Percentiles rank a stretch among this genome's conserved stretches.
Evolutionary conservation across 768 basidiomycete genomes (phyloP).

Genomic region (Suillus cothurnatus): DNA sequence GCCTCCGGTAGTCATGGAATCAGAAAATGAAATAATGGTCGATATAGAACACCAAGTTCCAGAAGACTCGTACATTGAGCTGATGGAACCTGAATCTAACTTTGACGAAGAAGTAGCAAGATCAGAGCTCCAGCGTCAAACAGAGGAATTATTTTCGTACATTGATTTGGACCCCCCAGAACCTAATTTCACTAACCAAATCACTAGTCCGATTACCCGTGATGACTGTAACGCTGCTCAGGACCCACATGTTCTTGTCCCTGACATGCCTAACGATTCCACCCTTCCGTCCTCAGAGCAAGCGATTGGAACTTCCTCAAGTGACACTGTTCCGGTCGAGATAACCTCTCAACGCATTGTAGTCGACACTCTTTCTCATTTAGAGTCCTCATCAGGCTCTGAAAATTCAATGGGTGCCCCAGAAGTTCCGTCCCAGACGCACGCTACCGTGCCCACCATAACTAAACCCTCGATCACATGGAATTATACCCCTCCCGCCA

Average conservation of each 20-base stretch:
- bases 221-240: not conserved
- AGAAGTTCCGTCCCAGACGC: not conserved
- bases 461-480: not conserved
- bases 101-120: not conserved
- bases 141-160: not conserved
- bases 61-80: not conserved
- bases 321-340: not conserved
- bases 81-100: not conserved
- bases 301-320: not conserved
- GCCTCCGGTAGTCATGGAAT: not conserved
- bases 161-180: conserved; percentile 1
- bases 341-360: not conserved
- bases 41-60: not conserved
- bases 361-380: not conserved
- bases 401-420: not conserved
- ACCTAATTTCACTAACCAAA: not conserved
- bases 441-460: not conserved
- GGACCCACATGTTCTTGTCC: not conserved
- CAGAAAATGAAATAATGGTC: not conserved
- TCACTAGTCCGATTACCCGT: not conserved
- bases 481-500: not conserved
- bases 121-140: conserved; percentile 5
- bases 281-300: not conserved
- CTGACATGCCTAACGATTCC: not conserved
- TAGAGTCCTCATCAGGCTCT: not conserved